A percentile compares a stretch with the other conserved stretches of the same genome.
These are phyloP conservation scores for Aspergillus caelatus DNA, from an alignment of 2,329 filamentous ascomycete species.

Conservation along the genomic window DNA sequence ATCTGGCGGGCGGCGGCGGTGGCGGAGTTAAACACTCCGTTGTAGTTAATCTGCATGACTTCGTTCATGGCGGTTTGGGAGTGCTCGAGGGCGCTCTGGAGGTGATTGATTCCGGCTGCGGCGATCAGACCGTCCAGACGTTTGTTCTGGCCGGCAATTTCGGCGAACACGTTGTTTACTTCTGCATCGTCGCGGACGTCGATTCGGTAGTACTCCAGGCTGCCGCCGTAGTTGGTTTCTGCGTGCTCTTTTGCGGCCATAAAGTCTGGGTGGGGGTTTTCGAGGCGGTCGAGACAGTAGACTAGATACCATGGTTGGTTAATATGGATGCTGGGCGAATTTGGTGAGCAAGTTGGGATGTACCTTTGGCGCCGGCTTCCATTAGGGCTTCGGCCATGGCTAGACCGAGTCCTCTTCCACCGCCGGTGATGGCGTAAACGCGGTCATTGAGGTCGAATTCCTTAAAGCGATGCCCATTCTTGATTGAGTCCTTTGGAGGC, in stretches of 20 bases:
- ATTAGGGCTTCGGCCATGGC: constrained; percentile 51
- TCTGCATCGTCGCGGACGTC: constrained; percentile 48
- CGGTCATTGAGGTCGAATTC: constrained; percentile 48
- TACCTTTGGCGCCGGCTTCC: constrained; percentile 52
- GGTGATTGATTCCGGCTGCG: constrained; percentile 47
- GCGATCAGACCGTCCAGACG: constrained; percentile 47
- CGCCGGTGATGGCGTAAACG: constrained; percentile 48
- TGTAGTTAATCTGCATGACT: constrained; percentile 54
- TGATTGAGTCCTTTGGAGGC: constrained; percentile 25
- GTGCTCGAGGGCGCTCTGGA: constrained; percentile 45
- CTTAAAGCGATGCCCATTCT: constrained; percentile 37
- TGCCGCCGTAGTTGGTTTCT: constrained; percentile 40
- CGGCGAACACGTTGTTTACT: constrained; percentile 38
- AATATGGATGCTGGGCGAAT: not conserved
- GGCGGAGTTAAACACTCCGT: constrained; percentile 53
- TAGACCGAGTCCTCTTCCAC: constrained; percentile 48
- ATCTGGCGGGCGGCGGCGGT: constrained; percentile 53
- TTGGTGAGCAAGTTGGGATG: not conserved
- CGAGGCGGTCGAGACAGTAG: constrained; percentile 51
- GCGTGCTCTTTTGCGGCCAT: constrained; percentile 40
- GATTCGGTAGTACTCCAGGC: constrained; percentile 50
- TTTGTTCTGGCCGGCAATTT: constrained; percentile 37
- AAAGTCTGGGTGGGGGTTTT: constrained; percentile 50
- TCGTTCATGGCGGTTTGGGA: constrained; percentile 44
- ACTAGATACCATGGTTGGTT: constrained; percentile 32